Evolutionary conservation across 106 monocot species (phyloP), one percentile per base, ranked within the genome.

Genomic region (Amphibolis antarctica): DNA sequence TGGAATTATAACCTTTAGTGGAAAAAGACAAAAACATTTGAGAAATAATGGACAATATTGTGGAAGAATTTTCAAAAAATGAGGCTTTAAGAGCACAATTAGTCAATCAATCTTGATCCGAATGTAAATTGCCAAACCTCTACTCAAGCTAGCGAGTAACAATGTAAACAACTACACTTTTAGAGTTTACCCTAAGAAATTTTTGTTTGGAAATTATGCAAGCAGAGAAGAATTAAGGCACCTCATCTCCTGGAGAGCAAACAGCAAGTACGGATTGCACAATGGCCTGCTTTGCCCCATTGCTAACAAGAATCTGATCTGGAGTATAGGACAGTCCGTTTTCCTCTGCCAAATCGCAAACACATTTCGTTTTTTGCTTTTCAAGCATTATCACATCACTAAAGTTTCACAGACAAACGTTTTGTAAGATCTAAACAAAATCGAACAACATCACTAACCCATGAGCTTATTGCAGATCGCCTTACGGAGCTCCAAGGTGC

Each of bases 211-310:
- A 65, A 50, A 26, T 15, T 48, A 30, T 36, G n/a, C 52, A 66
- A 42, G 11, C 28, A 51, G 27, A 21, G 20, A 66, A 66, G 22
- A 68, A 25, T 42, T 55, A 23, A 68, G 23, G 6, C 12, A 96
- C 94, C 81, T 96, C 94, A 74, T 96, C 94, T 26, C 89, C 89
- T 31, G 94, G 94, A 12, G 89, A 89, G 63, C 94, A 96, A 63
- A 96, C 89, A 10, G 89, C 94, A 29, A 86, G 69, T 28, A 90
- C 89, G 0, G 86, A 83, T 67, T 96, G 94, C 64, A 76, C 47
- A 57, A 86, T 80, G 44, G 65, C 65, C 65, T 96, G 94, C 62
- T 96, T 96, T 11, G 94, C 94, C 26, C 94, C 94, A 80, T 96
- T 96, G 74, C 89, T 86, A 20, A 96, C 86, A 51, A 96, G 65